A percentile compares a stretch with the other conserved stretches of the same genome.
These are phyloP conservation scores for Ricinus communis DNA, from an alignment of 345 rosid species.

Conservation along the genomic window DNA sequence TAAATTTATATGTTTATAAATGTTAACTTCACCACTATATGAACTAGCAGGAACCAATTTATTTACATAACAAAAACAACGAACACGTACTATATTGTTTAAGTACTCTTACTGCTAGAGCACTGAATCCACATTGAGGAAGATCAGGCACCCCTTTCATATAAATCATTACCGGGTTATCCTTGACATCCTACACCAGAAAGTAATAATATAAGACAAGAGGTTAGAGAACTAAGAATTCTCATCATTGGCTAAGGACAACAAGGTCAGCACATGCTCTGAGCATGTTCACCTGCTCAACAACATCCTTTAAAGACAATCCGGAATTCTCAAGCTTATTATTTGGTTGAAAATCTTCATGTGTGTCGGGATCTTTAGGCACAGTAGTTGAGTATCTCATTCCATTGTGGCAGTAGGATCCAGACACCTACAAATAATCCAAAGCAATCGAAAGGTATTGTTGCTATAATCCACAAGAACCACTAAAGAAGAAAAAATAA, in stretches of 20 bases:
- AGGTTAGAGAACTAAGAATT: neutral
- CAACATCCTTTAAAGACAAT: constrained; percentile 58
- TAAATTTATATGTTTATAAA: neutral
- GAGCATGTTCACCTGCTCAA: constrained; percentile 58
- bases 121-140: constrained; percentile 97
- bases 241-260: neutral
- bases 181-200: constrained; percentile 74
- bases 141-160: constrained; percentile 93
- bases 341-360: constrained; percentile 76
- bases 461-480: too few species aligned
- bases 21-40: neutral
- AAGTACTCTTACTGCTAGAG: constrained; percentile 84
- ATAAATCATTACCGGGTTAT: constrained; percentile 88
- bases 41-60: neutral
- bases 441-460: too few species aligned
- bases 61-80: neutral
- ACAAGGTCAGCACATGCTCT: neutral
- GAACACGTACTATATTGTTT: constrained; percentile 67
- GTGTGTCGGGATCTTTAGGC: constrained; percentile 77
- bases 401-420: constrained; percentile 39
- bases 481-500: neutral
- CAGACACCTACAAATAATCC: constrained; percentile 44
- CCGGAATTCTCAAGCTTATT: constrained; percentile 53
- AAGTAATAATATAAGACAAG: constrained; percentile 18
- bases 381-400: constrained; percentile 46